Evolutionary conservation across 2,329 filamentous ascomycete species (phyloP), one percentile per base, ranked within the genome.

Genomic region (Ophiostoma tasmaniense): DNA sequence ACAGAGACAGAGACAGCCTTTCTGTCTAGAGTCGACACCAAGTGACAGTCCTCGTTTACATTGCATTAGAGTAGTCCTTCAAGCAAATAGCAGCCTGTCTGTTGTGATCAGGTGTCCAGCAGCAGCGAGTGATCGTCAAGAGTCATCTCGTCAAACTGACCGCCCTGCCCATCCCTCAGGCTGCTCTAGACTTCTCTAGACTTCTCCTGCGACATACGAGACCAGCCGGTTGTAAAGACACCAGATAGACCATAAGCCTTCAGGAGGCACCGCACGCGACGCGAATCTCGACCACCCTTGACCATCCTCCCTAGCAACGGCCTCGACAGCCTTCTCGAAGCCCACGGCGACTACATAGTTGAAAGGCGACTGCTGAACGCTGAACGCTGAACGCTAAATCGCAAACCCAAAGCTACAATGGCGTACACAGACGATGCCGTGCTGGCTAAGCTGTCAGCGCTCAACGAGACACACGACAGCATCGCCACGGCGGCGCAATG

Each of bases 401-500:
- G n/a, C n/a, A n/a, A n/a, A n/a, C n/a, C n/a, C n/a, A 5, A 14
- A 33, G 7, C 30, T 5, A 8, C 62, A 10, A 97, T 99, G 94
- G 89, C 95, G 64, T 98, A 97, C 81, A 95, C 90, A 73, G 93
- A 98, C 80, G 95, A 99, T 81, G 91, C 93, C 64, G 93, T 99
- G 69, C 88, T 93, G 78, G 92, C 94, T 68, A 97, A 97, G 82
- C 89, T 99, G 68, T 96, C 93, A 39, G 92, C 93, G 59, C 86
- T 99, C 72, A 97, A 97, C 79, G 96, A 99, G 80, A 96, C 93
- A 13, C 94, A 99, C 78, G 95, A 99, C 78, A 96, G 93, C 80
- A 98, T 99, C 76, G 87, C 96, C 71, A 94, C 92, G 45, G 93
- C 96, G 72, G 93, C 95, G 70, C 94, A 98, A 88, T 99, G 96